phyloP scores from a whole-genome alignment of 805 yeast species.

The Debaryomyces castellii region DNA sequence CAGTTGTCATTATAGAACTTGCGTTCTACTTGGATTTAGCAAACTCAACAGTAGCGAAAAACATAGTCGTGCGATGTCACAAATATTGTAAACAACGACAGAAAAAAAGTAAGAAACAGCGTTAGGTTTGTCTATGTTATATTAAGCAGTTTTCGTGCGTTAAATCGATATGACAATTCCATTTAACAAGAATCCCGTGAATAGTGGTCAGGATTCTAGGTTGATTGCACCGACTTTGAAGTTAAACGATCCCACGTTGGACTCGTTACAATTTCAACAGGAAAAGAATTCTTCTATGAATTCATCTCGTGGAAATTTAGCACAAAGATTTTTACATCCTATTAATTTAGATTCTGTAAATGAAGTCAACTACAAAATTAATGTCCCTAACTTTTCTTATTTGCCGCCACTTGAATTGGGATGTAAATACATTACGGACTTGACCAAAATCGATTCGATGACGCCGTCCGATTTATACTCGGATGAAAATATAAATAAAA shows the following conservation, averaged over 20 bases:
- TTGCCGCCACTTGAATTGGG: constrained; percentile 59
- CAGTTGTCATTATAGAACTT: too few relatives aligned
- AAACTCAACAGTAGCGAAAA: background rate
- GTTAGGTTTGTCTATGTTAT: background rate
- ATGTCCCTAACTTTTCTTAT: constrained; percentile 49
- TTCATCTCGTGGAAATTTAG: constrained; percentile 20
- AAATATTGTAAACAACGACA: constrained; percentile 2
- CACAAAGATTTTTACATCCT: constrained; percentile 35
- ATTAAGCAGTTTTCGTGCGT: background rate
- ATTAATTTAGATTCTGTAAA: constrained; percentile 32
- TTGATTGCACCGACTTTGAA: constrained; percentile 33
- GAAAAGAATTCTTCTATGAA: constrained; percentile 17
- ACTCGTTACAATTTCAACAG: constrained; percentile 30
- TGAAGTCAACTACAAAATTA: constrained; percentile 43
- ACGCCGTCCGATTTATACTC: constrained; percentile 56
- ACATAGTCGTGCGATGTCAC: background rate
- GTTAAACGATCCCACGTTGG: constrained; percentile 23
- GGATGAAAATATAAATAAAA: constrained; percentile 53
- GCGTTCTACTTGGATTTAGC: too few relatives aligned
- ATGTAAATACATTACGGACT: constrained; percentile 59
- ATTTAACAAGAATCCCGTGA: constrained; percentile 4
- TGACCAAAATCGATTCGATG: constrained; percentile 57
- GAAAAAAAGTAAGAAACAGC: background rate
- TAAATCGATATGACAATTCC: constrained; percentile 5
- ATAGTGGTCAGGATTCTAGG: constrained; percentile 14